phyloP scores from a whole-genome alignment of 2,329 filamentous ascomycete species.

The Colletotrichum higginsianum region DNA sequence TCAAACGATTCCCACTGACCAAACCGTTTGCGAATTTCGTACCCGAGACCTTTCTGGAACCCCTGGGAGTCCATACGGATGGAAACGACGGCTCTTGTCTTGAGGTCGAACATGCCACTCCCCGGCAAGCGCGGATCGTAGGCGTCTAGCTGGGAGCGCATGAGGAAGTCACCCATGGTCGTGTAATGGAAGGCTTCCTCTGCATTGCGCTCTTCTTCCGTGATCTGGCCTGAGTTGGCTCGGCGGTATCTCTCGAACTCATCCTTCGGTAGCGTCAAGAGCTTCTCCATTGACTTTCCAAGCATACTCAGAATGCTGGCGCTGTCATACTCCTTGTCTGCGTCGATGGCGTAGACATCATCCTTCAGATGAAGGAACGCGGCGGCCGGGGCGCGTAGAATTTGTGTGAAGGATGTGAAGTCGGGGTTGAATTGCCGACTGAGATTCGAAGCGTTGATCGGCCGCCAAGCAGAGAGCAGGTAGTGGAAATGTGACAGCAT shows the following conservation, averaged over 20 bases:
- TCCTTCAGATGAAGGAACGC: slow-evolving; percentile 87
- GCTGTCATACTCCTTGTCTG: slow-evolving; percentile 91
- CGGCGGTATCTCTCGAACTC: slow-evolving; percentile 90
- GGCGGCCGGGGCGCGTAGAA: slow-evolving; percentile 81
- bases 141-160: slow-evolving; percentile 96
- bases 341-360: slow-evolving; percentile 93
- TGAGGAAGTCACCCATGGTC: slow-evolving; percentile 87
- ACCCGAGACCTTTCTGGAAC: slow-evolving; percentile 83
- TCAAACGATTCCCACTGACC: slow-evolving; percentile 94
- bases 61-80: slow-evolving; percentile 88
- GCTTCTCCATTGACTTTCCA: slow-evolving; percentile 96
- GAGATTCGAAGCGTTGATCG: slow-evolving; percentile 75
- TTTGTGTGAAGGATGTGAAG: slow-evolving; percentile 77
- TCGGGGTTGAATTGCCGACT: slow-evolving; percentile 77
- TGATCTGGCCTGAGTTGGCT: slow-evolving; percentile 76
- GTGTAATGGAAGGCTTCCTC: slow-evolving; percentile 91
- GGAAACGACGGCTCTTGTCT: slow-evolving; percentile 91
- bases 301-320: slow-evolving; percentile 92
- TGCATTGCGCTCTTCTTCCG: slow-evolving; percentile 78
- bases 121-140: slow-evolving; percentile 89
- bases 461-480: slow-evolving; percentile 87
- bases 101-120: slow-evolving; percentile 94
- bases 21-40: slow-evolving; percentile 83
- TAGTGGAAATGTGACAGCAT: slow-evolving; percentile 93
- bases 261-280: slow-evolving; percentile 85